Percentiles rank a stretch among this genome's conserved stretches.
phyloP scores from a whole-genome alignment of 116 monocot species.

The Zostera marina region DNA sequence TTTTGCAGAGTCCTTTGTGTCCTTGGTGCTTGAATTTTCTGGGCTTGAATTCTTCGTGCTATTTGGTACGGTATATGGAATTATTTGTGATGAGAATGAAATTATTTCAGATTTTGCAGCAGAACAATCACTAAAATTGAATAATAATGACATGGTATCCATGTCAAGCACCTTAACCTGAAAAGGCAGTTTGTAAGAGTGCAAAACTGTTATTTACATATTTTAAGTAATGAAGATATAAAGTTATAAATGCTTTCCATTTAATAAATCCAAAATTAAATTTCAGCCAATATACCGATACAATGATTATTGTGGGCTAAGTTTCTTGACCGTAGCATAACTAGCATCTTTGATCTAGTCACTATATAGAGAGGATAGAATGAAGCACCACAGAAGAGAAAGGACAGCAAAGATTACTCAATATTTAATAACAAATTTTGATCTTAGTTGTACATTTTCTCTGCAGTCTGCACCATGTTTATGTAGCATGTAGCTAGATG shows the following conservation, averaged over 20 bases:
- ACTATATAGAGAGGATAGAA: too few species aligned
- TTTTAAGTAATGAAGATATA: conserved; percentile 16
- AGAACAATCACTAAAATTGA: conserved; percentile 30
- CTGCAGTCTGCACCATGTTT: too few species aligned
- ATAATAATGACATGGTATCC: conserved; percentile 37
- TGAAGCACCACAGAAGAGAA: too few species aligned
- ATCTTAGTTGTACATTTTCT: too few species aligned
- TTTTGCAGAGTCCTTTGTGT: conserved; percentile 15
- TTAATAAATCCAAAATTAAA: background rate
- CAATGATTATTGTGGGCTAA: too few species aligned
- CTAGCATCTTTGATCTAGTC: too few species aligned
- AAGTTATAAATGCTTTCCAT: background rate
- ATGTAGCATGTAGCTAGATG: too few species aligned
- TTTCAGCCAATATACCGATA: too few species aligned
- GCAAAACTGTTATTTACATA: background rate
- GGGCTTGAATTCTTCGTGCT: conserved; percentile 10
- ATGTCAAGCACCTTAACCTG: conserved; percentile 72
- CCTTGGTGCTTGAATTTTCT: conserved; percentile 11
- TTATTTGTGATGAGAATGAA: conserved; percentile 17
- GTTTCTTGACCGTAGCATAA: too few species aligned
- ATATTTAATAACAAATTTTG: too few species aligned
- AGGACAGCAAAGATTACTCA: too few species aligned
- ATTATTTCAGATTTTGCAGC: conserved; percentile 39
- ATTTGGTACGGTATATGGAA: conserved; percentile 13
- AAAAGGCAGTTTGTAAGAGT: background rate